Evolutionary conservation across 1,284 basidiomycete species (phyloP), one percentile per base, ranked within the genome.

Genomic region (Nidula niveotomentosa): DNA sequence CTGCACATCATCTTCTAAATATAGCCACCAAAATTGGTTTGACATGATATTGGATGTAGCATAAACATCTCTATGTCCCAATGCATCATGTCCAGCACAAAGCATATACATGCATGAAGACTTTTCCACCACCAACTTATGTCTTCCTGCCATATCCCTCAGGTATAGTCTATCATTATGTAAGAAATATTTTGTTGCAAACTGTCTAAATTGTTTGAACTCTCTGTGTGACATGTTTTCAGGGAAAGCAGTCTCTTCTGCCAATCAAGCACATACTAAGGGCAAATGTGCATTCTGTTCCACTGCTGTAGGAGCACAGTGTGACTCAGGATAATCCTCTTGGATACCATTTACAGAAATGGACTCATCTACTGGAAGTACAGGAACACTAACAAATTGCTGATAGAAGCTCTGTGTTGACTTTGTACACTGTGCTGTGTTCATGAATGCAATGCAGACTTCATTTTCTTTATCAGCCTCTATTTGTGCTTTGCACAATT

Each of bases 21-120:
- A 60, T 8, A 67, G 69, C 70, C 69, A 72, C 65, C 67, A 74
- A 49, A 72, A 69, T 0, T 61, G 18, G 6, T 64, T 44, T 0
- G 18, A 10, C 1, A 69, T 30, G 1, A 57, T 8, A 0, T 54
- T 9, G 2, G 35, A 51, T 0, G 65, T 70, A 0, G 66, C 59
- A 39, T 59, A 68, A 7, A 60, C 52, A 0, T 67, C 65, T 49
- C 64, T 56, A 50, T 71, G 69, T 7, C 68, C 66, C 2, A 63
- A 37, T 1, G 51, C 51, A 37, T 71, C 64, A 49, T 69, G 68
- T 0, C 60, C 59, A 0, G 56, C 56, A 8, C 43, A 49, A 13
- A 72, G 35, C 39, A 72, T 65, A 3, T 54, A 45, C 43, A 45
- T 45, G 6, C 43, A n/a, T 6, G 6, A 8, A 18, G 8, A 18